phyloP scores from a whole-genome alignment of 1,139 yeast species.

The Geotrichum restrictum region DNA sequence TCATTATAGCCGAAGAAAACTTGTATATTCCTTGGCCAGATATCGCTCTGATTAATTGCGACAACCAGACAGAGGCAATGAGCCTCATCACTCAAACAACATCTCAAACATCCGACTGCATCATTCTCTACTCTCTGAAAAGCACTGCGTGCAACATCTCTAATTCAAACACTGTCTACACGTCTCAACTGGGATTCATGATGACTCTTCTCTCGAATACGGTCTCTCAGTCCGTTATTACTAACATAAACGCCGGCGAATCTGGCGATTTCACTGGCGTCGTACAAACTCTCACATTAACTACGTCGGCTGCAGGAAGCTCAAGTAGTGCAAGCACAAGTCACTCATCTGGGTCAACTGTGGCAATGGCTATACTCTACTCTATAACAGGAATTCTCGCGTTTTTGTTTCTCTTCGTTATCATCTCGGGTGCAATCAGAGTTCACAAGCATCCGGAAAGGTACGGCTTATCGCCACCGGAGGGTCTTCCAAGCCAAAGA shows the following conservation, averaged over 20 bases:
- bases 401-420: conserved; percentile 33
- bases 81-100: conserved; percentile 28
- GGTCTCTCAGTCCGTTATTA: conserved; percentile 30
- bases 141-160: conserved; percentile 32
- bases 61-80: conserved; percentile 29
- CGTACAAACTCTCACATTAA: conserved; percentile 25
- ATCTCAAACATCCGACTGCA: conserved; percentile 33
- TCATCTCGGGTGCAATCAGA: conserved; percentile 37
- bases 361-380: conserved; percentile 37
- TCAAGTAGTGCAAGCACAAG: conserved; percentile 8
- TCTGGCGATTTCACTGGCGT: conserved; percentile 22
- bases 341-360: conserved; percentile 24
- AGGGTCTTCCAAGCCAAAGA: conserved; percentile 16
- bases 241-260: conserved; percentile 22
- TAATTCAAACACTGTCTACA: conserved; percentile 25
- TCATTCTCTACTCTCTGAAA: conserved; percentile 31
- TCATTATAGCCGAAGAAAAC: conserved; percentile 22
- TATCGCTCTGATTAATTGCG: conserved; percentile 36
- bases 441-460: conserved; percentile 40
- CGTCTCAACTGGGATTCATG: conserved; percentile 34
- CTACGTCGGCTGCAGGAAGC: conserved; percentile 20
- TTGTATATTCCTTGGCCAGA: conserved; percentile 25
- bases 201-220: conserved; percentile 31
- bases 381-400: conserved; percentile 36
- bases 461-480: conserved; percentile 31